phyloP scores from a whole-genome alignment of 345 rosid genomes.

The Salix suchowensis region DNA sequence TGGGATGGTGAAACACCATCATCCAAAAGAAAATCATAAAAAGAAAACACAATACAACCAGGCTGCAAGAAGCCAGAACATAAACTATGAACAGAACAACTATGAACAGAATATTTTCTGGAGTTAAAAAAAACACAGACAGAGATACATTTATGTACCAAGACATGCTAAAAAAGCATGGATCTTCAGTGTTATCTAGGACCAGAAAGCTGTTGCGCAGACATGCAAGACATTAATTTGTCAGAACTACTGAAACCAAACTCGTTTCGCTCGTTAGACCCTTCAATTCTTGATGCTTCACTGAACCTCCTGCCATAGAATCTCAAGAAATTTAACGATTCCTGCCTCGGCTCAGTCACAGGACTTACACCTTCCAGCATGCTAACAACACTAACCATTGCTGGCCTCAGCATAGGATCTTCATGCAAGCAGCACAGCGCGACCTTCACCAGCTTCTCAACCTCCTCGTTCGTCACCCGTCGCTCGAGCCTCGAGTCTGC shows the following conservation, averaged over 20 bases:
- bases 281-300: constrained; percentile 63
- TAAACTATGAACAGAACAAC: no score
- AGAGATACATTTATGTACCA: no score
- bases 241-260: constrained; percentile 21
- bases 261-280: constrained; percentile 27
- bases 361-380: constrained; percentile 15
- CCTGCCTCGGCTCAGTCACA: constrained; percentile 54
- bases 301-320: constrained; percentile 73
- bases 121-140: no score
- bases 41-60: no score
- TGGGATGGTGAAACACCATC: no score
- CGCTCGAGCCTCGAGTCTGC: constrained; percentile 76
- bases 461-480: constrained; percentile 49
- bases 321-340: constrained; percentile 71
- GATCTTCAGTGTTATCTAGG: constrained; percentile 46
- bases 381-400: constrained; percentile 21
- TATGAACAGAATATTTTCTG: no score
- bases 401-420: constrained; percentile 20
- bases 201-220: constrained; percentile 83
- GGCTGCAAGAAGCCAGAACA: no score
- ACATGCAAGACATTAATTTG: constrained; percentile 48
- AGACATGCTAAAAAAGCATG: no score
- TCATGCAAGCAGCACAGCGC: constrained; percentile 27
- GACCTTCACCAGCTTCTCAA: constrained; percentile 13
- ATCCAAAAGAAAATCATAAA: no score